phyloP scores from a whole-genome alignment of 2,329 filamentous ascomycete genomes.

The Ophiocordyceps camponoti-leonardi region DNA sequence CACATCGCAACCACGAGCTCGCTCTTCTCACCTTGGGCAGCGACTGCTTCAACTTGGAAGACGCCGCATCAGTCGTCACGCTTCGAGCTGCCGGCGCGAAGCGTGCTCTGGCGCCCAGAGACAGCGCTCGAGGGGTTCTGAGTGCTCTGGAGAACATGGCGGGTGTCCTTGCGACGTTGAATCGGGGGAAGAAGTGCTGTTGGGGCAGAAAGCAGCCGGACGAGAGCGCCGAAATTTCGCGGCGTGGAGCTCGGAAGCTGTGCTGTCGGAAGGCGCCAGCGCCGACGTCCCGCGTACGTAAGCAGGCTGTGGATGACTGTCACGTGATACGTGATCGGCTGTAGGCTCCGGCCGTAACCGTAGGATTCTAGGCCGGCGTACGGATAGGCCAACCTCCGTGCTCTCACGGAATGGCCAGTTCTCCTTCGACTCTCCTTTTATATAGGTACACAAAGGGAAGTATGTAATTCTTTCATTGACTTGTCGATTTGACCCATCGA shows the following conservation, averaged over 20 bases:
- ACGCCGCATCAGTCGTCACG: slow-evolving; percentile 92
- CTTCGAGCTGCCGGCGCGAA: slow-evolving; percentile 41
- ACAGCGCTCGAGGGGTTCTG: slow-evolving; percentile 40
- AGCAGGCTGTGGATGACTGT: not conserved
- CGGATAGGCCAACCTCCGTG: not conserved
- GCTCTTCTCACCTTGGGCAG: slow-evolving; percentile 25
- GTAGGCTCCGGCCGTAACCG: too few species aligned
- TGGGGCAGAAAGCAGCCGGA: slow-evolving; percentile 7
- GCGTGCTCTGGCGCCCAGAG: slow-evolving; percentile 32
- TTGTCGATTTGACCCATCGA: too few species aligned
- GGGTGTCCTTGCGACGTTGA: slow-evolving; percentile 6
- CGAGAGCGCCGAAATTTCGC: slow-evolving; percentile 25
- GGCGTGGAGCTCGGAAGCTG: slow-evolving; percentile 23
- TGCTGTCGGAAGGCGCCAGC: slow-evolving; percentile 14
- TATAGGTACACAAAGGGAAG: too few species aligned
- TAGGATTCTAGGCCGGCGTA: too few species aligned
- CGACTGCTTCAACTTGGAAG: slow-evolving; percentile 70
- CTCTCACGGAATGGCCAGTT: not conserved
- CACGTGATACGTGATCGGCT: slow-evolving; percentile 9
- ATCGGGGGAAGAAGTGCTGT: slow-evolving; percentile 5
- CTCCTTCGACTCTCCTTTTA: not conserved
- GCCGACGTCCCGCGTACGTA: slow-evolving; percentile 1
- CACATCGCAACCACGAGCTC: slow-evolving; percentile 5
- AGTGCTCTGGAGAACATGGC: slow-evolving; percentile 57
- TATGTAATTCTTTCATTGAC: too few species aligned